Evolutionary conservation across 805 yeast genomes (phyloP), one percentile per base, ranked within the genome.

Genomic region (Groenewaldozyma salmanticensis): DNA sequence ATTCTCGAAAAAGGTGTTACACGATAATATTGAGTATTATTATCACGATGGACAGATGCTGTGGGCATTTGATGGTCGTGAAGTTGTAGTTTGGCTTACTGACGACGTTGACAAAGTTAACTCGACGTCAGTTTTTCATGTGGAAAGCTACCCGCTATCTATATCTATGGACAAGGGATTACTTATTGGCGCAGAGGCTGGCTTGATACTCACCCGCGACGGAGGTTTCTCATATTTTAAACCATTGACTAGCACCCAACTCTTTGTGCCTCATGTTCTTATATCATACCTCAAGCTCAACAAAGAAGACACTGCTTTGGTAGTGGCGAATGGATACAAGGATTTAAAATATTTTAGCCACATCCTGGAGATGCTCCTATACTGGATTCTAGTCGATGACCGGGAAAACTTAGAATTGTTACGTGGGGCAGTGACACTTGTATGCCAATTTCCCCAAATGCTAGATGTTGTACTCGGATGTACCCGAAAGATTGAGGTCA

Each of bases 401-500:
- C 27, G 24, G 4, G 45, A 37, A n/a, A 9, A 27, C 17, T 33
- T 36, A 33, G 37, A 34, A 2, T 35, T 50, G 11, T 38, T 51
- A 19, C 46, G 49, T 15, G 35, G 37, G 20, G 59, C 61, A 2
- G 45, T 57, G 7, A 44, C 47, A 20, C 52, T 66, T 24, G 48
- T 65, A 15, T 22, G 47, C n/a, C 46, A 52, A 37, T 66, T 65
- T 36, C 64, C 65, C 1, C 58, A 60, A 24, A 57, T 55, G 51
- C 49, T 61, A 5, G 65, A 60, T 24, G 62, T 66, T 5, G 47
- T 67, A 4, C 65, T 66, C 2, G 62, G 66, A 4, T 75, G 80
- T 49, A 71, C 79, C 27, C 59, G 82, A 24, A 76, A 76, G 45
- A 75, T 75, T 13, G 82, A 76, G 50, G 65, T 70, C 37, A 66